Evolutionary conservation across 202 grass and related monocot species (phyloP), one percentile per base, ranked within the genome.

Genomic region (Panicum virgatum): DNA sequence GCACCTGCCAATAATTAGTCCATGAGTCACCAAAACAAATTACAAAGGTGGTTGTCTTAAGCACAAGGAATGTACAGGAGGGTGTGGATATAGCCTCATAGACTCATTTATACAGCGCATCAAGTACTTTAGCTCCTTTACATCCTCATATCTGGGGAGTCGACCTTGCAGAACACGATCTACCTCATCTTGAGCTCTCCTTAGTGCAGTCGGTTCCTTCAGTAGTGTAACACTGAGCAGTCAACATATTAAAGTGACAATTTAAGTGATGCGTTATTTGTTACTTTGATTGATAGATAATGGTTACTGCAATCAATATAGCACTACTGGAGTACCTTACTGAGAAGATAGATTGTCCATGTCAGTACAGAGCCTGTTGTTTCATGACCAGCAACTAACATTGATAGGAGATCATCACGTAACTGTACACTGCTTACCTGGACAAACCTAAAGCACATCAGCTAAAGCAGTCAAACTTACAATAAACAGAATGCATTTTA

Each of bases 381-480:
- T 93, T 98, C 96, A 82, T 98, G 96, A 79, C 96, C 96, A 82
- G 92, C 96, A 90, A 98, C 96, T 80, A 98, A 91, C 96, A 98
- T 91, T 51, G 96, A 98, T 60, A 98, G 76, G 65, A 98, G 90
- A 82, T 98, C 96, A 84, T 98, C 96, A 78, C 96, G 89, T 77
- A 98, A 78, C 81, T 95, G 96, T 51, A 91, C 80, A 80, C 92
- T 95, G 50, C 73, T 86, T 81, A 98, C 96, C 96, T 98, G 84
- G 68, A 80, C 11, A 7, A 71, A 40, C 72, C n/a, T 66, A 73
- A 89, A 46, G n/a, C 20, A 75, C 27, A 39, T 60, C 80, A 68
- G 64, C 26, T 82, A 71, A 82, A 73, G 36, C 57, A 58, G 46
- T 83, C 44, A 72, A 63, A 64, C 7, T 58, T 65, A 13, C 48